phyloP scores from a whole-genome alignment of 1,139 yeast species.

The Candida buenavistaensis region DNA sequence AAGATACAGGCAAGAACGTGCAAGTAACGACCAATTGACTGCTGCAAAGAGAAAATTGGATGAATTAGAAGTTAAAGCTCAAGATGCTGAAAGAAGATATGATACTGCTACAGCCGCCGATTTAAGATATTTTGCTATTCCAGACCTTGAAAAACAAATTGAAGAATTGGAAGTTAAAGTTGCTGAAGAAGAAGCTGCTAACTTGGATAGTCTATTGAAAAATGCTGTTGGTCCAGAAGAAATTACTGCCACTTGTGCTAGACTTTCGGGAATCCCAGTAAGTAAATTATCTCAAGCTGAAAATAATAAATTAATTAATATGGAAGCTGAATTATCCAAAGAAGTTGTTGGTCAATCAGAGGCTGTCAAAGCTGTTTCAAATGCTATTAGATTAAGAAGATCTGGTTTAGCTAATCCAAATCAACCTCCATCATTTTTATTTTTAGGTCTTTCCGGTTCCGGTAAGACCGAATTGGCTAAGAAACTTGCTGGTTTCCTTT shows the following conservation, averaged over 20 bases:
- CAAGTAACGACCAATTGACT: slow-evolving; percentile 88
- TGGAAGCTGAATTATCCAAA: slow-evolving; percentile 83
- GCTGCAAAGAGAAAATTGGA: slow-evolving; percentile 87
- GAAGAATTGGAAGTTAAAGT: slow-evolving; percentile 71
- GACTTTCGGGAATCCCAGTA: slow-evolving; percentile 99
- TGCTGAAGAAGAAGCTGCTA: slow-evolving; percentile 69
- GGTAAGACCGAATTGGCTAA: slow-evolving; percentile 98
- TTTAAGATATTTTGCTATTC: slow-evolving; percentile 93
- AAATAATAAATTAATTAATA: slow-evolving; percentile 85
- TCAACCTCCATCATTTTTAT: slow-evolving; percentile 94
- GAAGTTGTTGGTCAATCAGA: slow-evolving; percentile 95
- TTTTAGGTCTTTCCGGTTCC: slow-evolving; percentile 94
- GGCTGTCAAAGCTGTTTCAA: slow-evolving; percentile 94
- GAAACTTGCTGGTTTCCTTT: slow-evolving; percentile 91
- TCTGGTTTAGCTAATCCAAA: slow-evolving; percentile 96
- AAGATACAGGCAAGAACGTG: slow-evolving; percentile 82
- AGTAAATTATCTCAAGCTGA: slow-evolving; percentile 93
- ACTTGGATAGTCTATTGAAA: slow-evolving; percentile 65
- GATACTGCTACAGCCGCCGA: slow-evolving; percentile 96
- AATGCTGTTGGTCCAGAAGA: slow-evolving; percentile 93
- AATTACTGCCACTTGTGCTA: slow-evolving; percentile 95
- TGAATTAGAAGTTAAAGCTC: slow-evolving; percentile 88
- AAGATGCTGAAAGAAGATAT: slow-evolving; percentile 94
- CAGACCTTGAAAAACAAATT: slow-evolving; percentile 80
- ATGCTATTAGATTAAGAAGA: slow-evolving; percentile 88